Evolutionary conservation across 352 stramenopile genomes (phyloP).

Genomic region (Pythium graminicola): DNA sequence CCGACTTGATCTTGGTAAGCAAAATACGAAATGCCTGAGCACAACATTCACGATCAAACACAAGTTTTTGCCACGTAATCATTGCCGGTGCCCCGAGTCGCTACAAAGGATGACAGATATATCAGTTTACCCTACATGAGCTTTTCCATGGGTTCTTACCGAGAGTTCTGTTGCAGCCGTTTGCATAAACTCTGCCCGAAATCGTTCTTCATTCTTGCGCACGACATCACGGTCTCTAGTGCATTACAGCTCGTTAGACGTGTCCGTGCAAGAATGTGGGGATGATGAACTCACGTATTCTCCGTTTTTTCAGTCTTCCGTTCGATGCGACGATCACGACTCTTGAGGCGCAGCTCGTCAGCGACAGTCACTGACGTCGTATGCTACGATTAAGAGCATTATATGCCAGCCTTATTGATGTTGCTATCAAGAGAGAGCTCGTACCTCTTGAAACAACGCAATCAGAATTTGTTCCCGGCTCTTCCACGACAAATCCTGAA

Average conservation of each 20-base stretch:
- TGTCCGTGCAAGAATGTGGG: too few species aligned
- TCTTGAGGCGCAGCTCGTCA: conserved; percentile 27
- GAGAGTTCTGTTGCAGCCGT: conserved; percentile 39
- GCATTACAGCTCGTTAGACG: background rate
- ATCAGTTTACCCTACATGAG: background rate
- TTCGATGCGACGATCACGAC: conserved; percentile 34
- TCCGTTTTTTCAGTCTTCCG: conserved; percentile 47
- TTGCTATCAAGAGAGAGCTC: background rate
- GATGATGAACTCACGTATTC: conserved; percentile 20
- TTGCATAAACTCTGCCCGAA: conserved; percentile 54
- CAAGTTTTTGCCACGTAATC: conserved; percentile 57
- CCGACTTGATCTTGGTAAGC: conserved; percentile 55
- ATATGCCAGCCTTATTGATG: background rate
- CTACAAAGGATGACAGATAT: conserved; percentile 17
- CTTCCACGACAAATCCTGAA: conserved; percentile 43
- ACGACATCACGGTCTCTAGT: conserved; percentile 33
- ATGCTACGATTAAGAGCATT: conserved; percentile 24
- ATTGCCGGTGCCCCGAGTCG: conserved; percentile 44
- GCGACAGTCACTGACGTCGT: conserved; percentile 32
- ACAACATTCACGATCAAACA: conserved; percentile 65
- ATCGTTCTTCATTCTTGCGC: conserved; percentile 52
- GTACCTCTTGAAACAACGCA: conserved; percentile 45
- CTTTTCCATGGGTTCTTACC: too few species aligned
- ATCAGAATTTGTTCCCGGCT: conserved; percentile 40
- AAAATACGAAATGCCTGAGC: conserved; percentile 47